Percentiles rank a stretch among this genome's conserved stretches.
These are phyloP conservation scores for Mycosphaerella sp. DNA, from an alignment of 2,329 filamentous ascomycete genomes.

Conservation along the genomic window DNA sequence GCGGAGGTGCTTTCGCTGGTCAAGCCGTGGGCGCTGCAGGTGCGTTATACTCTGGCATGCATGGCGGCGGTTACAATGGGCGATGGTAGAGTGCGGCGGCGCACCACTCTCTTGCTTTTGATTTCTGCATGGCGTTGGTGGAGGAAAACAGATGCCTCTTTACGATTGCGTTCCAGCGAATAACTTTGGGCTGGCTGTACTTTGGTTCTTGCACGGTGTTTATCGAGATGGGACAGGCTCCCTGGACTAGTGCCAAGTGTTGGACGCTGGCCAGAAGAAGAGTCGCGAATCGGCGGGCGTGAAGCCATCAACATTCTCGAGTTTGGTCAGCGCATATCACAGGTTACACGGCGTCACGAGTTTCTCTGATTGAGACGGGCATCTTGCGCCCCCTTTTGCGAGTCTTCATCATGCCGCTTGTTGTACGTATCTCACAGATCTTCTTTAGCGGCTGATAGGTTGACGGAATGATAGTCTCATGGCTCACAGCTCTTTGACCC, in stretches of 20 bases:
- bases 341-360: conserved; percentile 12
- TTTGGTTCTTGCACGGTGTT: conserved; percentile 27
- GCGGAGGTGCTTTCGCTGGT: conserved; percentile 24
- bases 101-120: conserved; percentile 12
- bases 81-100: conserved; percentile 25
- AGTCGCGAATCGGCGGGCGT: conserved; percentile 23
- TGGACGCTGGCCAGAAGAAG: conserved; percentile 23
- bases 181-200: conserved; percentile 13
- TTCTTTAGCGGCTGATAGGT: conserved; percentile 33
- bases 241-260: conserved; percentile 27
- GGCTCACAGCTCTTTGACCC: conserved; percentile 21
- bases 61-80: conserved; percentile 29
- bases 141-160: conserved; percentile 6
- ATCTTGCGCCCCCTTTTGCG: conserved; percentile 12
- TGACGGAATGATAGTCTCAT: conserved; percentile 32
- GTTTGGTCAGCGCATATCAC: conserved; percentile 3
- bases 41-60: conserved; percentile 30
- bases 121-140: conserved; percentile 18
- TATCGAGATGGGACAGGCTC: conserved; percentile 21
- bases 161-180: conserved; percentile 20
- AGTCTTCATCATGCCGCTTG: conserved; percentile 25
- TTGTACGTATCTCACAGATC: conserved; percentile 33
- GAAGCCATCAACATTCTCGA: conserved; percentile 5
- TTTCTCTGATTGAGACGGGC: conserved; percentile 9
- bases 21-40: conserved; percentile 23